Evolutionary conservation across 768 basidiomycete species (phyloP).

Genomic region (Sarcodon sp.): DNA sequence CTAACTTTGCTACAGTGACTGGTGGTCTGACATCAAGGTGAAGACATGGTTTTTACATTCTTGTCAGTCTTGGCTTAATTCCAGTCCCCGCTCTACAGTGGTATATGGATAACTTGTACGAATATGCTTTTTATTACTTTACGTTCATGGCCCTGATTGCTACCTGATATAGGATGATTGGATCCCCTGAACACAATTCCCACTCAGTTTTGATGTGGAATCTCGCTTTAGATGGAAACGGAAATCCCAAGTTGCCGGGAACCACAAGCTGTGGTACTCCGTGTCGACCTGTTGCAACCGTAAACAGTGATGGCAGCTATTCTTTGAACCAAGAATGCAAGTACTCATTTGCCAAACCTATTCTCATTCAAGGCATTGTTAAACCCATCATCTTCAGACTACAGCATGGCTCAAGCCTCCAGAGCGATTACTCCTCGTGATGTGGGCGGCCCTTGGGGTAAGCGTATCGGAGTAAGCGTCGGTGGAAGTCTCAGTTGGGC

Average conservation of each 20-base stretch:
- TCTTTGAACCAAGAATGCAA: conserved; percentile 63
- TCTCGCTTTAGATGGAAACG: conserved; percentile 48
- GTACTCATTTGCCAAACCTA: not conserved
- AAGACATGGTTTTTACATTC: conserved; percentile 1
- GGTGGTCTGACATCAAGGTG: conserved; percentile 76
- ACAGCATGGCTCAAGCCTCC: conserved; percentile 62
- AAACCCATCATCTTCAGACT: conserved; percentile 26
- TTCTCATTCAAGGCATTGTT: not conserved
- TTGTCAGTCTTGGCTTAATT: not conserved
- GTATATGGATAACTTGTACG: conserved; percentile 58
- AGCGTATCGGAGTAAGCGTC: conserved; percentile 53
- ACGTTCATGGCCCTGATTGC: conserved; percentile 12
- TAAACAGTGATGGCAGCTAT: conserved; percentile 49
- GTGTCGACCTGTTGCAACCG: conserved; percentile 54
- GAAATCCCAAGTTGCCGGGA: conserved; percentile 53
- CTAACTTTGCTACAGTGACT: conserved; percentile 39
- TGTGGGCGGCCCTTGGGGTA: conserved; percentile 49
- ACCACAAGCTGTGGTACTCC: conserved; percentile 45
- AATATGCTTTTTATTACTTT: not conserved
- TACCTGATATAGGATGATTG: conserved; percentile 22
- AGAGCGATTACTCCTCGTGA: conserved; percentile 66
- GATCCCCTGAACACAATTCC: conserved; percentile 26
- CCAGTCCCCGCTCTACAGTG: conserved; percentile 24
- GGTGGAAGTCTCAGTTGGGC: conserved; percentile 44
- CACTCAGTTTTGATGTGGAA: conserved; percentile 63